A percentile compares a stretch with the other conserved stretches of the same genome.
Conservation (phyloP, 2,329 filamentous ascomycete genomes). For the Beauveria pseudobassiana region DNA sequence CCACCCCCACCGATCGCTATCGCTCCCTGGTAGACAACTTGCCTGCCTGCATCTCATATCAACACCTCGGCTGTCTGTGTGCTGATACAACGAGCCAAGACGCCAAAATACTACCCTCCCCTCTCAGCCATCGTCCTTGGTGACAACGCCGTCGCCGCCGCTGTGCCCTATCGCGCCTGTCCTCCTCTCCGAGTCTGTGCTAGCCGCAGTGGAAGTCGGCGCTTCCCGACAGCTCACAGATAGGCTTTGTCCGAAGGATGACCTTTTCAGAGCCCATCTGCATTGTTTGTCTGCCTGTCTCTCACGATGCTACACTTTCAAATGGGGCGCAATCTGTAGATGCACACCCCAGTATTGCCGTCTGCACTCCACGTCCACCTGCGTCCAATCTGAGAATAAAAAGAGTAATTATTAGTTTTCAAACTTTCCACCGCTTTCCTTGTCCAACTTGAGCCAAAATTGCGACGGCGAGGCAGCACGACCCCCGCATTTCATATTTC, state of each 20-base stretch:
- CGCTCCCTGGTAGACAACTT: no score
- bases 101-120: no score
- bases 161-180: not conserved
- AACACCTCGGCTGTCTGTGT: no score
- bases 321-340: not conserved
- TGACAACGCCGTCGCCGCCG: not conserved
- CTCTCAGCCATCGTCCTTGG: not conserved
- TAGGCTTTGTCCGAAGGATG: conserved; percentile 2
- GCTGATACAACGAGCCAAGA: not conserved
- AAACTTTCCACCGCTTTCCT: not conserved
- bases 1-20: no score
- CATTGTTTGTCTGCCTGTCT: not conserved
- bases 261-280: not conserved
- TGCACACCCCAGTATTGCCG: not conserved
- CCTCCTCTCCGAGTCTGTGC: not conserved
- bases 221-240: not conserved
- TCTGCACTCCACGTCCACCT: not conserved
- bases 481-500: not conserved
- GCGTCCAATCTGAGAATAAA: not conserved
- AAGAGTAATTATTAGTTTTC: not conserved
- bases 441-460: not conserved
- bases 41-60: no score
- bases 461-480: not conserved
- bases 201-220: conserved; percentile 6
- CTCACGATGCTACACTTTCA: not conserved